Evolutionary conservation across 371 early-diverging fungal species (phyloP), one percentile per base, ranked within the genome.

Genomic region (Mucor indicus): DNA sequence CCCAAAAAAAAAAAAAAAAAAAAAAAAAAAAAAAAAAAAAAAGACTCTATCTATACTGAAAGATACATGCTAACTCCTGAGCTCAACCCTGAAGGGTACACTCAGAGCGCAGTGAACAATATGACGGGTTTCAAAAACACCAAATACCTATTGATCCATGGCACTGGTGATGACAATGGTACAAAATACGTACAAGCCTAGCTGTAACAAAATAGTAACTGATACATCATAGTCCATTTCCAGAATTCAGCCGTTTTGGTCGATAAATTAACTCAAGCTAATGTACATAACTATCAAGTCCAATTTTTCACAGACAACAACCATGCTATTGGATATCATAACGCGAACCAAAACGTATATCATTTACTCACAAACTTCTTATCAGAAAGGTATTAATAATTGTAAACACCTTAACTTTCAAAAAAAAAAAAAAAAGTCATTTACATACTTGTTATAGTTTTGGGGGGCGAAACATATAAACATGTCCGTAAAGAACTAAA

Each of bases 41-140:
- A 24, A 71, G 93, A 97, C 62, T 84, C 93, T 1, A 70, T 96
- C 22, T 97, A 96, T 62, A 96, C 97, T 0, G 98, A 97, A 67
- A 74, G 98, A 44, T 96, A 92, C 67, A 93, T 98, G 96, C 75
- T 85, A 52, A 85, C 89, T 19, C 95, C 95, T 8, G 43, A 72
- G 38, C 25, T 66, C 43, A 96, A 96, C 62, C 63, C 69, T 6
- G 64, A 67, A 1, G 96, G 95, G 2, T 97, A 96, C 67, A 64
- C 64, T 27, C 33, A 71, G 21, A 87, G 89, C 37, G 85, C 91
- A 0, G 83, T 97, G 1, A 62, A 57, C 35, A 84, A 89, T 41
- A 85, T 89, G 83, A 78, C 75, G 0, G 92, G 90, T 0, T 95
- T 97, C 61, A 64, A 77, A 17, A 68, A 86, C 36, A 62, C 84